Evolutionary conservation across 139 green algal species (phyloP).

Genomic region (Marvania coccoides): DNA sequence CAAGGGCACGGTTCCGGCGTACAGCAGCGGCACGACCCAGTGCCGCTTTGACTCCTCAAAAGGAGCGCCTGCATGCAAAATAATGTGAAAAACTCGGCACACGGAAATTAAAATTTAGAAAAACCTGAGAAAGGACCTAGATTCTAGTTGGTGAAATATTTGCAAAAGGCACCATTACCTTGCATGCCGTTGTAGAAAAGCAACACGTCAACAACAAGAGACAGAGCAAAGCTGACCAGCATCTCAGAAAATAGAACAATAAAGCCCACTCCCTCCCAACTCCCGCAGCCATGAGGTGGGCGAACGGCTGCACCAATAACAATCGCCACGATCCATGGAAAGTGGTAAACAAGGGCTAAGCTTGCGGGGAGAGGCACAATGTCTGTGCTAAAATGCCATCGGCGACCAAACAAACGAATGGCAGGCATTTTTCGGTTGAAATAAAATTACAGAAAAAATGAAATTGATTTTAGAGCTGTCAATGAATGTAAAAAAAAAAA

Average conservation of each 20-base stretch:
- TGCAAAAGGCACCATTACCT: neutral
- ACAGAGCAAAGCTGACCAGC: conserved; percentile 12
- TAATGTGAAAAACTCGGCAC: neutral
- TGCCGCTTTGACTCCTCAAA: conserved; percentile 29
- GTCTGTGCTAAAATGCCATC: conserved; percentile 37
- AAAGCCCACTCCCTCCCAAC: conserved; percentile 10
- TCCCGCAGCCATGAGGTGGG: neutral
- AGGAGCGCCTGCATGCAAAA: conserved; percentile 17
- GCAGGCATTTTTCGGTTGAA: conserved; percentile 23
- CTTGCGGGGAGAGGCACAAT: conserved; percentile 25
- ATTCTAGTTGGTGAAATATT: neutral
- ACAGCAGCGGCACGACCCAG: conserved; percentile 24
- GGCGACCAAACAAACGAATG: conserved; percentile 21
- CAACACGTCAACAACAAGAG: conserved; percentile 10
- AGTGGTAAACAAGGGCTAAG: conserved; percentile 8
- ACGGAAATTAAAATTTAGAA: neutral
- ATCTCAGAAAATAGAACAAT: conserved; percentile 1
- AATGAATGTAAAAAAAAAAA: neutral
- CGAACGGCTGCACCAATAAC: neutral
- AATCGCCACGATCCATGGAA: conserved; percentile 27
- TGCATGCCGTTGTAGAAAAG: neutral
- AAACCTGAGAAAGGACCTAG: neutral
- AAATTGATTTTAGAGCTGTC: neutral
- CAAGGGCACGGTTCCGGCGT: conserved; percentile 10
- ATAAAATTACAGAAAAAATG: neutral